Percentiles rank a stretch among this genome's conserved stretches.
Conservation (phyloP, 805 yeast genomes). For the Limtongia smithiae region DNA sequence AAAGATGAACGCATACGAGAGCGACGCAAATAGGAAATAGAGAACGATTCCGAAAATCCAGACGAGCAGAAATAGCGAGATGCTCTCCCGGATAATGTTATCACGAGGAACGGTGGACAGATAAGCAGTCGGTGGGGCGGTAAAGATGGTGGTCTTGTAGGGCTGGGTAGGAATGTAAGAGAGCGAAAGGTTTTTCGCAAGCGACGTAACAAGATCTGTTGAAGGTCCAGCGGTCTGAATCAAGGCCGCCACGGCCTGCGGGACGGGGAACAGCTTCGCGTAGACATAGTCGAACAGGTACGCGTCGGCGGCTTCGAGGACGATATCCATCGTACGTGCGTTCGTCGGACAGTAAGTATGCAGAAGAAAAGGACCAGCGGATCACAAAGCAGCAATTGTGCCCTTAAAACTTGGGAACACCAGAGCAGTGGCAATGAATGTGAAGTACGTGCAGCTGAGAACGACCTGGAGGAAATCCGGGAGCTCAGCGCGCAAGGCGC, state of each 20-base stretch:
- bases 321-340: slow-evolving; percentile 80
- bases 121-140: slow-evolving; percentile 21
- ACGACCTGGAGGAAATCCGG: no score
- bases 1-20: slow-evolving; percentile 75
- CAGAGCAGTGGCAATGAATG: no score
- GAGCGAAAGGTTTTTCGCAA: slow-evolving; percentile 42
- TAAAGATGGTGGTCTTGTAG: slow-evolving; percentile 20
- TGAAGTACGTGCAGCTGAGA: no score
- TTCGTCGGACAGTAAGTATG: no score
- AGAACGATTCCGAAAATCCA: slow-evolving; percentile 83
- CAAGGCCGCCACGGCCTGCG: slow-evolving; percentile 14
- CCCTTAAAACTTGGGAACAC: no score
- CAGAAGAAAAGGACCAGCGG: no score
- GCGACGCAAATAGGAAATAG: slow-evolving; percentile 68
- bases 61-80: slow-evolving; percentile 65
- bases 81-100: slow-evolving; percentile 64
- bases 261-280: slow-evolving; percentile 59
- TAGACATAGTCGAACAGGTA: slow-evolving; percentile 70
- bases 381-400: no score
- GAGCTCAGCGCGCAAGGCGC: no score
- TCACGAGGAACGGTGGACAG: slow-evolving; percentile 67
- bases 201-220: slow-evolving; percentile 42
- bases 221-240: slow-evolving; percentile 49
- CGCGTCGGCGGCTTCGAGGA: slow-evolving; percentile 74
- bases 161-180: slow-evolving; percentile 20